Base-by-base conservation (phyloP, 805 yeast species). In the Nakazawaea pomicola region DNA sequence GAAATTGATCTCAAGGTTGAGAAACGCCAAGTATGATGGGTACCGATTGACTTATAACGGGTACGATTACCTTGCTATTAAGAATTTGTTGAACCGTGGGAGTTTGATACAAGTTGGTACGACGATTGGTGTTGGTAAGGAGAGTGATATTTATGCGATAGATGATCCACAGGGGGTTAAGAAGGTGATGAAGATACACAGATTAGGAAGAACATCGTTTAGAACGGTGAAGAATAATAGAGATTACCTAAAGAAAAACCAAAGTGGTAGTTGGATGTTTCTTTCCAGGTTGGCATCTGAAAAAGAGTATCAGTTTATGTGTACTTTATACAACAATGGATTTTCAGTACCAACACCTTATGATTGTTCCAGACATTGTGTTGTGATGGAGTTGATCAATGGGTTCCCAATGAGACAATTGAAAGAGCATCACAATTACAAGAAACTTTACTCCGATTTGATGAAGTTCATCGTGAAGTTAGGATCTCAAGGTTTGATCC, bases 1-100 rank as follows among this genome's bases (percentile, higher is more conserved):
- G 47, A 88, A 80, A 52, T 66, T 93, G 38, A 74, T 93, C 18
- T 72, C 91, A 1, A 72, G 81, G 48, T 69, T 88, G 44, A 74
- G 96, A 64, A 93, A 93, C 60, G 95, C 96, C 25, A 87, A 81
- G 53, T 91, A 93, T 61, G 99, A 93, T 58, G 99, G 99, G 10
- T 93, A 86, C 65, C 72, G 91, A 50, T 64, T 93, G 49, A 83
- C 96, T 0, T 90, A 83, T 59, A 78, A 76, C 36, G 99, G 99
- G 3, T 86, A 80, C 61, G 99, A 93, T 62, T 93, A 86, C 57
- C 70, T 93, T 49, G 98, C 98, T 0, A 69, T 93, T 49, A 88
- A 83, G 60, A 74, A 95, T 7, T 77, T 93, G 79, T 68, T 84
- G 48, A 83, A 81, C 54, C 71, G 88, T 50, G 78, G 80, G 31